Percentiles rank a stretch among this genome's conserved stretches.
Evolutionary conservation across 2,329 filamentous ascomycete species (phyloP).

Genomic region (Emergomyces africanus): DNA sequence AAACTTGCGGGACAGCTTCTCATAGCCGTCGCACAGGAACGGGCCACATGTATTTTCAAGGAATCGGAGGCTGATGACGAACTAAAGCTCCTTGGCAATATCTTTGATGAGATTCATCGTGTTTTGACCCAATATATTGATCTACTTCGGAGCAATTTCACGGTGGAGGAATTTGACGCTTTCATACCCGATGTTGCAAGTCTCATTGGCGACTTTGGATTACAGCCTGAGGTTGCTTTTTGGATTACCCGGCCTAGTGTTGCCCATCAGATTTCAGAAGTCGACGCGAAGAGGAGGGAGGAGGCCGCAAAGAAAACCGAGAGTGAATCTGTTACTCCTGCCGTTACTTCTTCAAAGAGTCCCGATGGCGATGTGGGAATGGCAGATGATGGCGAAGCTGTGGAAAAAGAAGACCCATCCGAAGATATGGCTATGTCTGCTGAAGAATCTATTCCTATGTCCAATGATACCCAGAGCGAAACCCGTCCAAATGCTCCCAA

Average conservation of each 20-base stretch:
- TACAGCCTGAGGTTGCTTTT: conserved; percentile 73
- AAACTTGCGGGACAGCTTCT: conserved; percentile 70
- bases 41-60: conserved; percentile 71
- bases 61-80: conserved; percentile 55
- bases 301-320: conserved; percentile 18
- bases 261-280: conserved; percentile 45
- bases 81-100: conserved; percentile 76
- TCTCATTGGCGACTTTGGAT: conserved; percentile 63
- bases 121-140: conserved; percentile 82
- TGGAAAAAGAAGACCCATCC: conserved; percentile 20
- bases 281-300: conserved; percentile 22
- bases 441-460: conserved; percentile 7
- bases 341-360: conserved; percentile 10
- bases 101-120: conserved; percentile 81
- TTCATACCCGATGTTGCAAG: conserved; percentile 62
- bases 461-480: conserved; percentile 6
- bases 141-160: conserved; percentile 67
- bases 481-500: conserved; percentile 8
- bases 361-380: conserved; percentile 18
- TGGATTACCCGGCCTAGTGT: conserved; percentile 67
- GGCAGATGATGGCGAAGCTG: conserved; percentile 21
- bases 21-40: conserved; percentile 82
- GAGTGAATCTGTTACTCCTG: conserved; percentile 6
- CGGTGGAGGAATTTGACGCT: conserved; percentile 61
- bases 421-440: conserved; percentile 9